Conservation (phyloP, 306 rosid genomes). For the Pterocarpus macrocarpus region DNA sequence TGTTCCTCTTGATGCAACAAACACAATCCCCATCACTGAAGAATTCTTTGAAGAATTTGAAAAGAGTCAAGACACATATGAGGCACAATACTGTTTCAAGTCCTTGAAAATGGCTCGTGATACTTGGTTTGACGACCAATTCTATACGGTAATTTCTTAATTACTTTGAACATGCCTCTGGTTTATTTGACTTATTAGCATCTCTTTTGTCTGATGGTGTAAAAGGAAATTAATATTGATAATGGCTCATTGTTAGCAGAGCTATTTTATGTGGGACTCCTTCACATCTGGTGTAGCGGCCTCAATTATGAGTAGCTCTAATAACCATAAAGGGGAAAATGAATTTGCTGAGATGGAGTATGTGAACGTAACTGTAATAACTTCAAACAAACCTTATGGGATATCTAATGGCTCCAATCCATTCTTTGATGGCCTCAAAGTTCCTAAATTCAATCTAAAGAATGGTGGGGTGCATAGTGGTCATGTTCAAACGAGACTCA, state of each 20-base stretch:
- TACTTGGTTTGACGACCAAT: conserved; percentile 71
- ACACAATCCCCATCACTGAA: conserved; percentile 80
- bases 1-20: conserved; percentile 92
- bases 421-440: conserved; percentile 68
- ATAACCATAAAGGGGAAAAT: conserved; percentile 59
- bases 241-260: conserved; percentile 59
- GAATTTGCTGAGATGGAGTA: conserved; percentile 91
- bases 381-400: conserved; percentile 90
- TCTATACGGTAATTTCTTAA: conserved; percentile 68
- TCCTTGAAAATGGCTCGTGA: conserved; percentile 88
- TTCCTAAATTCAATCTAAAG: conserved; percentile 71
- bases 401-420: conserved; percentile 85
- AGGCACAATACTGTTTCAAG: conserved; percentile 85
- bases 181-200: neutral
- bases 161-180: neutral
- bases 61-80: conserved; percentile 70
- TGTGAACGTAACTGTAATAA: conserved; percentile 81
- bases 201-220: conserved; percentile 3
- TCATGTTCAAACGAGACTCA: conserved; percentile 77
- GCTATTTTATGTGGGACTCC: conserved; percentile 96
- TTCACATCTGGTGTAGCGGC: conserved; percentile 83
- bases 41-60: conserved; percentile 77
- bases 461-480: conserved; percentile 87
- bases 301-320: conserved; percentile 79
- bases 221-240: conserved; percentile 29